Evolutionary conservation across 2,329 filamentous ascomycete species (phyloP).

Genomic region (Alternaria arbusti): DNA sequence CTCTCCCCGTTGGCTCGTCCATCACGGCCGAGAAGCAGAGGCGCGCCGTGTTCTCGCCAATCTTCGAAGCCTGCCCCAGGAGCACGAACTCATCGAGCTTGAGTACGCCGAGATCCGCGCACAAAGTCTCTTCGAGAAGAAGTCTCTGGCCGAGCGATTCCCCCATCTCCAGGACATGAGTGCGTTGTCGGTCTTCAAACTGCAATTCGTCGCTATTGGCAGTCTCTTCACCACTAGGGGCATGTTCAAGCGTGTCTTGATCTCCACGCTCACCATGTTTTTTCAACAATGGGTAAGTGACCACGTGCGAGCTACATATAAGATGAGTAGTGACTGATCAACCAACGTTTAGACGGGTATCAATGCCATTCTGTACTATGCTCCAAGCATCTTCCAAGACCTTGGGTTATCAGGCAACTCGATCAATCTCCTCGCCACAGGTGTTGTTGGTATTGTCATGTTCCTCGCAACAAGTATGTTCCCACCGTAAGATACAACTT

Average conservation of each 20-base stretch:
- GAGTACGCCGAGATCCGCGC: constrained; percentile 84
- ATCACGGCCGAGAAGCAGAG: constrained; percentile 72
- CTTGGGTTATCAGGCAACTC: constrained; percentile 56
- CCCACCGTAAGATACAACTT: accelerated
- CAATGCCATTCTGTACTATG: constrained; percentile 57
- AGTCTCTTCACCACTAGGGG: constrained; percentile 68
- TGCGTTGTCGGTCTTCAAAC: constrained; percentile 59
- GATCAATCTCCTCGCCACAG: constrained; percentile 68
- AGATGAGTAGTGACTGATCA: background rate
- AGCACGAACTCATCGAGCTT: constrained; percentile 72
- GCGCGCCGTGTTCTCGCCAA: constrained; percentile 67
- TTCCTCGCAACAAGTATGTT: constrained; percentile 58
- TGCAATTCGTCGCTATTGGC: constrained; percentile 69
- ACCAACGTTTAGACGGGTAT: constrained; percentile 48
- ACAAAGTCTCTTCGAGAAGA: constrained; percentile 77
- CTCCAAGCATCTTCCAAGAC: constrained; percentile 57
- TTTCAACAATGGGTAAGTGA: constrained; percentile 42
- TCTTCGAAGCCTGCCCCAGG: constrained; percentile 66
- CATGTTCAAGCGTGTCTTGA: constrained; percentile 70
- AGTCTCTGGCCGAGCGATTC: constrained; percentile 70
- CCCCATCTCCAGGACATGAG: constrained; percentile 68
- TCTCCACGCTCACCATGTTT: constrained; percentile 61
- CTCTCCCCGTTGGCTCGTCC: constrained; percentile 75
- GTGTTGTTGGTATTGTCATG: constrained; percentile 74
- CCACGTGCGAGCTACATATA: no score